Percentiles rank a stretch among this genome's conserved stretches.
Evolutionary conservation across 2,329 filamentous ascomycete genomes (phyloP).

Genomic region (Cladosporium sp.): DNA sequence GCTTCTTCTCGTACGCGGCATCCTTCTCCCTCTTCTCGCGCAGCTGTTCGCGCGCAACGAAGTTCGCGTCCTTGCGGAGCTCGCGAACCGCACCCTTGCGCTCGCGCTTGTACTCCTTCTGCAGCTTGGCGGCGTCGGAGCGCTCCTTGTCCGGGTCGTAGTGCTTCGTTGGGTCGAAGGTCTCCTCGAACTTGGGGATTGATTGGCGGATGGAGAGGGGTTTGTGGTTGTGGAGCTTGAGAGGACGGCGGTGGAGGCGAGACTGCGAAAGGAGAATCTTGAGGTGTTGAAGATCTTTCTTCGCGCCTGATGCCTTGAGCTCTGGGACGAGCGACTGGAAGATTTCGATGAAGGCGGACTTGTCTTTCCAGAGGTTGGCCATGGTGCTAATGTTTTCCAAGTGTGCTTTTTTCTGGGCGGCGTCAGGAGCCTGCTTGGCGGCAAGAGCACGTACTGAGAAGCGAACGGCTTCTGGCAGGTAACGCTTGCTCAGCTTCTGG

Average conservation of each 20-base stretch:
- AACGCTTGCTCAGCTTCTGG: conserved; percentile 79
- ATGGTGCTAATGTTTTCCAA: conserved; percentile 66
- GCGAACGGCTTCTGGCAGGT: conserved; percentile 83
- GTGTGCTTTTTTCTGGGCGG: conserved; percentile 50
- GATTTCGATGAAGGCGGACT: conserved; percentile 75
- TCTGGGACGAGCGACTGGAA: conserved; percentile 59
- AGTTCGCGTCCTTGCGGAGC: conserved; percentile 90
- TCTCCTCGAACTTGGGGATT: conserved; percentile 94
- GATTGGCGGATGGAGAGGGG: conserved; percentile 84
- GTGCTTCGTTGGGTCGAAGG: conserved; percentile 91
- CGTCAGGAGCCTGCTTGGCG: conserved; percentile 41
- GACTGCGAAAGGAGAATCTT: conserved; percentile 62
- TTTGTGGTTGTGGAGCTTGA: conserved; percentile 85
- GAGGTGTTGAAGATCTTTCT: conserved; percentile 61
- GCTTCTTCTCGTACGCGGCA: conserved; percentile 94
- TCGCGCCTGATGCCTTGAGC: conserved; percentile 35
- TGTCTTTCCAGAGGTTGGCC: conserved; percentile 70
- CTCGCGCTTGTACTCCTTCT: conserved; percentile 91
- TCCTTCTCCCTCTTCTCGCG: conserved; percentile 91
- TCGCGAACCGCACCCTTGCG: conserved; percentile 92
- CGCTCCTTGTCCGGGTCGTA: conserved; percentile 95
- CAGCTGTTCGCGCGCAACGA: conserved; percentile 87
- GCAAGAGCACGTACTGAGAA: conserved; percentile 73
- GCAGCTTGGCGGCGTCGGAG: conserved; percentile 78
- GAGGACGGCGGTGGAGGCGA: conserved; percentile 68